Percentiles rank a stretch among this genome's conserved stretches.
Evolutionary conservation across 257 asterid species (phyloP).

Genomic region (Schizonepeta tenuifolia): DNA sequence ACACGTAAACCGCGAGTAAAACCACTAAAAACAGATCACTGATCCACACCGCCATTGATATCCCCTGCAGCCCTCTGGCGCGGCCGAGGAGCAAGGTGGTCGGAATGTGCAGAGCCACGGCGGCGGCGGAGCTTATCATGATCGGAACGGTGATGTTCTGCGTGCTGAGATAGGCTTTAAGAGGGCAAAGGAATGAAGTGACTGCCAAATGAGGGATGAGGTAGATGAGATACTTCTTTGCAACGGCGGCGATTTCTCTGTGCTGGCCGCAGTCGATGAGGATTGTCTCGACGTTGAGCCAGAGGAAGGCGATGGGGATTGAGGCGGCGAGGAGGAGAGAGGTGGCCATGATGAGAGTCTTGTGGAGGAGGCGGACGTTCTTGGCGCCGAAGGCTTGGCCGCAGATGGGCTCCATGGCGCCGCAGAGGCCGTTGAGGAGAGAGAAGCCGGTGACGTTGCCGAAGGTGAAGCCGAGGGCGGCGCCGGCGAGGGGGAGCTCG

Average conservation of each 20-base stretch:
- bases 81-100: slow-evolving; percentile 52
- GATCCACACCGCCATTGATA: slow-evolving; percentile 86
- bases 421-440: slow-evolving; percentile 67
- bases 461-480: slow-evolving; percentile 72
- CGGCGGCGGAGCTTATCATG: slow-evolving; percentile 71
- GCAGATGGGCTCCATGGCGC: slow-evolving; percentile 94
- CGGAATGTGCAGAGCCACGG: slow-evolving; percentile 64
- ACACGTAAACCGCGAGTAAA: slow-evolving; percentile 46
- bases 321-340: slow-evolving; percentile 48
- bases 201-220: slow-evolving; percentile 75
- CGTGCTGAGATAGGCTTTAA: slow-evolving; percentile 69
- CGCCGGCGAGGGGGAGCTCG: slow-evolving; percentile 71
- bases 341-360: slow-evolving; percentile 68
- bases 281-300: slow-evolving; percentile 80
- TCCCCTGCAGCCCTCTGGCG: slow-evolving; percentile 65
- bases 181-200: slow-evolving; percentile 67
- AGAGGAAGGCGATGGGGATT: slow-evolving; percentile 61
- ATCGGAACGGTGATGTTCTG: slow-evolving; percentile 70
- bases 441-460: slow-evolving; percentile 84
- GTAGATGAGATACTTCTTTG: slow-evolving; percentile 52
- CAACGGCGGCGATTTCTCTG: slow-evolving; percentile 59
- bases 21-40: slow-evolving; percentile 51
- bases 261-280: slow-evolving; percentile 71
- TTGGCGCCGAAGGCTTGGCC: slow-evolving; percentile 93
- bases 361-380: slow-evolving; percentile 76